These are phyloP conservation scores for Phialophora verrucosa DNA, from an alignment of 2,329 filamentous ascomycete genomes.

Conservation along the genomic window DNA sequence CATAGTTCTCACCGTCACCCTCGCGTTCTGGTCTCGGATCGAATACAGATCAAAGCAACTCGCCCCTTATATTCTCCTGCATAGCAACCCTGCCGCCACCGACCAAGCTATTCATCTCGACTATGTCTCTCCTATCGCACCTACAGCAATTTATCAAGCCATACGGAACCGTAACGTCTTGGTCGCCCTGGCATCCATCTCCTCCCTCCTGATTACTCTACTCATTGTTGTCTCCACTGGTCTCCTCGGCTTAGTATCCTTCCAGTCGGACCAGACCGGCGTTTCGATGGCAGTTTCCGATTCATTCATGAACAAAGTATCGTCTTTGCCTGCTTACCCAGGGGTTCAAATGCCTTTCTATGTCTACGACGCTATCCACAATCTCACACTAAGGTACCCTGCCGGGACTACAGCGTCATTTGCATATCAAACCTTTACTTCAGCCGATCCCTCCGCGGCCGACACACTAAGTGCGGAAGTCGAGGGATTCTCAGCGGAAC, in stretches of 20 bases:
- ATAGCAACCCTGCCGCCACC: background rate
- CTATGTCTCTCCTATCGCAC: constrained; percentile 3
- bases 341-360: constrained; percentile 4
- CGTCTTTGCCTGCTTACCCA: background rate
- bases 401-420: background rate
- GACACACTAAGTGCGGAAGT: background rate
- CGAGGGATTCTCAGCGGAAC: background rate
- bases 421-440: background rate
- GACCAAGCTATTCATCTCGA: background rate
- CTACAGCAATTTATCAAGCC: background rate
- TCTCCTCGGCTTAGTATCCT: background rate
- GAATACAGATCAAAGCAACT: constrained; percentile 5
- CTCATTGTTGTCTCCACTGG: constrained; percentile 2
- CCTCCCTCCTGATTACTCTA: background rate
- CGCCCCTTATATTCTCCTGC: background rate
- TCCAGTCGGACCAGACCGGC: background rate
- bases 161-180: background rate
- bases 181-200: background rate
- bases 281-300: background rate
- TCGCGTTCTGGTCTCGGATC: constrained; percentile 5
- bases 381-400: background rate
- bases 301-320: background rate
- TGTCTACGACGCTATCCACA: background rate
- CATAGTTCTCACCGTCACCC: background rate
- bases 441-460: background rate